These are phyloP conservation scores for Lachnellula cervina DNA, from an alignment of 2,329 filamentous ascomycete genomes.

Conservation along the genomic window DNA sequence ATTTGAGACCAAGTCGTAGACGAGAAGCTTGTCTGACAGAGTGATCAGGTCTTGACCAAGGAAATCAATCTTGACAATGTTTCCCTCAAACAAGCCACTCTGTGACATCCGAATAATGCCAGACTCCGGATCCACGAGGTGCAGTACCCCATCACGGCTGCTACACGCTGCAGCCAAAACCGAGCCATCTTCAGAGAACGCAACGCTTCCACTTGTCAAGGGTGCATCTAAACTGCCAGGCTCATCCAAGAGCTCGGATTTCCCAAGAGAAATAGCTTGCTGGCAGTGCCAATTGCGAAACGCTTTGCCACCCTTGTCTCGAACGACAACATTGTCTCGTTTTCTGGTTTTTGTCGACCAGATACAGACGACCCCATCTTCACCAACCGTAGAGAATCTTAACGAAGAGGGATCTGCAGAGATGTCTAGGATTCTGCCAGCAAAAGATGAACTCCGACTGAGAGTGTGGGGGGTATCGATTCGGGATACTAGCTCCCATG, in stretches of 20 bases:
- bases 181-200: slow-evolving; percentile 81
- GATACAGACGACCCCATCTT: slow-evolving; percentile 70
- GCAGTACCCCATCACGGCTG: slow-evolving; percentile 56
- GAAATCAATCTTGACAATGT: slow-evolving; percentile 64
- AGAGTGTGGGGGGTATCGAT: slow-evolving; percentile 77
- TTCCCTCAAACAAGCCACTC: slow-evolving; percentile 60
- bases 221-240: slow-evolving; percentile 23
- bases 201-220: slow-evolving; percentile 54
- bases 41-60: slow-evolving; percentile 70
- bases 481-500: slow-evolving; percentile 74
- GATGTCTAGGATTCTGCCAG: slow-evolving; percentile 64
- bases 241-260: slow-evolving; percentile 32
- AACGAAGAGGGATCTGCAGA: slow-evolving; percentile 62
- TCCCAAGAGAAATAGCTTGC: slow-evolving; percentile 47
- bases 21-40: slow-evolving; percentile 65
- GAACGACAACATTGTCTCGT: slow-evolving; percentile 62
- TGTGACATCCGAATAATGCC: slow-evolving; percentile 64
- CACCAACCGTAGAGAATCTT: slow-evolving; percentile 80
- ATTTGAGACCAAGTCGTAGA: slow-evolving; percentile 83
- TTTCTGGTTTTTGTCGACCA: slow-evolving; percentile 74
- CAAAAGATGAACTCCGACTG: slow-evolving; percentile 42
- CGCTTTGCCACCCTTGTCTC: slow-evolving; percentile 51
- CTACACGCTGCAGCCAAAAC: slow-evolving; percentile 67
- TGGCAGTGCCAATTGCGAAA: slow-evolving; percentile 72
- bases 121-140: slow-evolving; percentile 69